These are phyloP conservation scores for Amylocarpus encephaloides DNA, from an alignment of 2,329 filamentous ascomycete genomes.

Conservation along the genomic window DNA sequence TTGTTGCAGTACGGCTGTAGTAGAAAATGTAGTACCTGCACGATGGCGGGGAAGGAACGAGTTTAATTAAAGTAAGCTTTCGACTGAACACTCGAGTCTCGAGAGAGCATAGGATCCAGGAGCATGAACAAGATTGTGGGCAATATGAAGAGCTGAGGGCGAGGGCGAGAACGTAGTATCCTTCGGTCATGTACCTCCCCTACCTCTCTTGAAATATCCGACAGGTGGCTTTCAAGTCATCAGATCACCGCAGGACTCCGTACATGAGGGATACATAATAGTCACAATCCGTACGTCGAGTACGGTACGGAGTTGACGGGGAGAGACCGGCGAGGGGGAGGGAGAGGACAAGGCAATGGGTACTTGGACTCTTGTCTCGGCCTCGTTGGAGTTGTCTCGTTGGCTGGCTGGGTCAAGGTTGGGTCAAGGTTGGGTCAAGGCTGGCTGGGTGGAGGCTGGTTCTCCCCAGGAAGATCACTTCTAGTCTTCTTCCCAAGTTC, in stretches of 20 bases:
- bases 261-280: constrained; percentile 17
- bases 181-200: constrained; percentile 21
- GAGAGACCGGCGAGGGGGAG: constrained; percentile 14
- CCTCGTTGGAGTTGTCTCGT: background rate
- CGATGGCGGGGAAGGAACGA: constrained; percentile 9
- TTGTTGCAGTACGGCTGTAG: constrained; percentile 5
- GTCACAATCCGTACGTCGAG: constrained; percentile 20
- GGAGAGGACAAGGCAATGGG: constrained; percentile 14
- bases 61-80: background rate
- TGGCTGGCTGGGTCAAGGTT: background rate
- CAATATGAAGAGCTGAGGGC: background rate
- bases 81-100: background rate
- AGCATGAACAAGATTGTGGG: constrained; percentile 1
- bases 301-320: constrained; percentile 24
- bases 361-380: constrained; percentile 28
- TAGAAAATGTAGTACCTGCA: constrained; percentile 2
- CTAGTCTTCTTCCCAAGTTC: no score
- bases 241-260: no score
- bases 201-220: constrained; percentile 4
- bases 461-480: background rate
- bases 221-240: constrained; percentile 24
- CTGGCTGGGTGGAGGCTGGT: background rate
- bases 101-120: background rate
- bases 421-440: background rate
- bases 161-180: constrained; percentile 8